Base-by-base conservation (phyloP, 1,139 yeast genomes). In the Suhomyces maxii region DNA sequence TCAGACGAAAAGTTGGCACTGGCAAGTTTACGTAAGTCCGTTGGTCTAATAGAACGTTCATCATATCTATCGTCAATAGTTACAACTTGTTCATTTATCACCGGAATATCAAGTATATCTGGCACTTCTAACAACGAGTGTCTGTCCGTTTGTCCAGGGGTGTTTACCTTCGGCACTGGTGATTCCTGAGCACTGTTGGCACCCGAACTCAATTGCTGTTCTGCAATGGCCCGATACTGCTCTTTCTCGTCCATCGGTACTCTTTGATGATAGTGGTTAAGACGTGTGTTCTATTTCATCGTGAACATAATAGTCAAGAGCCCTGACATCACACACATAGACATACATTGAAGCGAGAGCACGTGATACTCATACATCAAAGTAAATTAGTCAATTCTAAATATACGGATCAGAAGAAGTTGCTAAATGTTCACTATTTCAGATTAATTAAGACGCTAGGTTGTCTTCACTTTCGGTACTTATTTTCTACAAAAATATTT, bases 1-100 rank as follows among this genome's bases (percentile, higher is more conserved):
- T 74, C 79, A 0, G 73, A 58, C n/a, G 77, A 72, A 54, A 74
- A 74, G 54, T 74, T 74, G 37, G 76, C 71, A 49, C 77, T 71
- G 10, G 72, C 67, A 26, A 73, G 58, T 36, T 53, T 55, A 6
- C 59, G 49, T 32, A 68, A 47, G 44, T 54, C 56, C 4, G 44
- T n/a, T 8, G 37, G 26, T 34, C 42, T 35, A 12, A 12, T 28
- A 12, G 41, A 26, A 14, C 35, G 34, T 28, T 37, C 37, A 7
- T 36, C 39, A 31, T 6, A 8, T 7, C 14, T 39, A 26, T 8
- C n/a, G 11, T n/a, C n/a, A 23, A 7, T 13, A 18, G 40, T 33
- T 13, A 9, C 31, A 28, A 9, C n/a, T 11, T 28, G 31, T 28
- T 28, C 31, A 28, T 9, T 11, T 5, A 11, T 7, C 31, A 28